phyloP scores from a whole-genome alignment of 2,329 filamentous ascomycete species.

The Pseudogymnoascus sp. region DNA sequence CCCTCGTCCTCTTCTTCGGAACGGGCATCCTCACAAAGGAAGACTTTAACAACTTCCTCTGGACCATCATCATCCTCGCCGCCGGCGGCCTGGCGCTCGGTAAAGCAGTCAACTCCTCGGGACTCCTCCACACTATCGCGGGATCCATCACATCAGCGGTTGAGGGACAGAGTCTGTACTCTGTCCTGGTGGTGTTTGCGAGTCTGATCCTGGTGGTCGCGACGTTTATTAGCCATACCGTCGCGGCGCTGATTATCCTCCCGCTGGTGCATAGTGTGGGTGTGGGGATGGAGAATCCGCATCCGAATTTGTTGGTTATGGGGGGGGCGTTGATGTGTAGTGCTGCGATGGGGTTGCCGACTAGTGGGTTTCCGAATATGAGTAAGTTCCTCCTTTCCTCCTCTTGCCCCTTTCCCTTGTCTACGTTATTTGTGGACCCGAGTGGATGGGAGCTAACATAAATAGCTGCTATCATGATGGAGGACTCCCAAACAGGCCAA shows the following conservation, averaged over 20 bases:
- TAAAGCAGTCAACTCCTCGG: conserved; percentile 89
- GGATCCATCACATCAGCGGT: conserved; percentile 66
- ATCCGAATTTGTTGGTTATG: conserved; percentile 95
- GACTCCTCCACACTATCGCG: conserved; percentile 83
- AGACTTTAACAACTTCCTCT: conserved; percentile 99
- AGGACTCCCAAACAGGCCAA: conserved; percentile 83
- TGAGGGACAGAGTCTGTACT: conserved; percentile 73
- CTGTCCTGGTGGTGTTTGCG: conserved; percentile 79
- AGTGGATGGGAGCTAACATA: conserved; percentile 15
- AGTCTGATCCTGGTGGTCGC: conserved; percentile 82
- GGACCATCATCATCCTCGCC: conserved; percentile 98
- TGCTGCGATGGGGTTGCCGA: conserved; percentile 94
- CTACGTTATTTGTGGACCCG: neutral
- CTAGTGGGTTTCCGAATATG: conserved; percentile 98
- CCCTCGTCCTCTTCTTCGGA: conserved; percentile 92
- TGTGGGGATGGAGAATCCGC: conserved; percentile 74
- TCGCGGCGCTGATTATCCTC: conserved; percentile 89
- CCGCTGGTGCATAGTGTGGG: conserved; percentile 87
- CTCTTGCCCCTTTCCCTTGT: conserved; percentile 8
- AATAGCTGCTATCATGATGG: conserved; percentile 96
- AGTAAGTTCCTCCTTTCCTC: conserved; percentile 57
- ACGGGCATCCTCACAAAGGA: conserved; percentile 95
- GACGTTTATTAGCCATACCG: conserved; percentile 96
- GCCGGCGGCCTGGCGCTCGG: conserved; percentile 88
- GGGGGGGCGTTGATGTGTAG: conserved; percentile 91